phyloP scores from a whole-genome alignment of 2,329 filamentous ascomycete species.

The Ustilaginoidea virens region DNA sequence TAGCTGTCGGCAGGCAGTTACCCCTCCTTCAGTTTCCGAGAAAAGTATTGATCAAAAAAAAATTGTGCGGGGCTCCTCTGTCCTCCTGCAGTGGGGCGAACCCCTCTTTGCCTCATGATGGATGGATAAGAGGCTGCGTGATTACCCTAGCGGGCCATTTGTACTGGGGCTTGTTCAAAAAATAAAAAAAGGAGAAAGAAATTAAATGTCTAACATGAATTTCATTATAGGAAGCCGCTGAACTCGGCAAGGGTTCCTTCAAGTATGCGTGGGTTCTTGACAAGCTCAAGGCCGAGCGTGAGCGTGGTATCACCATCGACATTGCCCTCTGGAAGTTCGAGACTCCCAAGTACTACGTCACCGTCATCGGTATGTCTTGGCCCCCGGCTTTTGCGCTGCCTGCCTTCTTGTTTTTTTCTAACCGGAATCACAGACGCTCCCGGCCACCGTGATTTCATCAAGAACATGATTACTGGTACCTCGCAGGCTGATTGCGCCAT shows the following conservation, averaged over 20 bases:
- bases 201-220: no score
- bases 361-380: constrained; percentile 70
- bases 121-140: background rate
- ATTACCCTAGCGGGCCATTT: no score
- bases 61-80: background rate
- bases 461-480: constrained; percentile 99
- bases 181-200: no score
- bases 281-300: constrained; percentile 97
- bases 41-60: no score
- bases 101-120: constrained; percentile 4
- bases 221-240: constrained; percentile 71
- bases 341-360: constrained; percentile 94
- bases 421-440: constrained; percentile 58
- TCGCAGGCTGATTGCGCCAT: constrained; percentile 99
- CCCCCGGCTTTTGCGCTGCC: background rate
- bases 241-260: constrained; percentile 99
- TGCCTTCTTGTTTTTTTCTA: no score
- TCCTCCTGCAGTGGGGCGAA: constrained; percentile 7
- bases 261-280: constrained; percentile 99
- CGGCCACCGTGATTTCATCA: constrained; percentile 99
- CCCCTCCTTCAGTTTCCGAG: constrained; percentile 1
- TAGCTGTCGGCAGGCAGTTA: background rate
- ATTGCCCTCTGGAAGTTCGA: constrained; percentile 99
- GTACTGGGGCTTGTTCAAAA: no score
- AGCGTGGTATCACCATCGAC: constrained; percentile 99